These are phyloP conservation scores for Diaporthe citriasiana DNA, from an alignment of 2,329 filamentous ascomycete species.

Conservation along the genomic window DNA sequence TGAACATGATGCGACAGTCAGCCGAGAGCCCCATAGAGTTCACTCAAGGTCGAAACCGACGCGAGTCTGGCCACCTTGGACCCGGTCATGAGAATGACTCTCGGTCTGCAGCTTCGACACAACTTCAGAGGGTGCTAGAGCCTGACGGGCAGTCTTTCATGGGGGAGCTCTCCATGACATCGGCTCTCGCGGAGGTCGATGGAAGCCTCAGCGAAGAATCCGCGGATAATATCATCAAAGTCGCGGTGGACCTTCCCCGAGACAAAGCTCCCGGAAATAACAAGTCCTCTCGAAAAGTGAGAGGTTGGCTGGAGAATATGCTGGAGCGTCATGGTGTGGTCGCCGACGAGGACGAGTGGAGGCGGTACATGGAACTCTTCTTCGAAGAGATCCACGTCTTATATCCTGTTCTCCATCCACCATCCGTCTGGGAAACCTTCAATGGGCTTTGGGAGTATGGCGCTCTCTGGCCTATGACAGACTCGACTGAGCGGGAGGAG, in stretches of 20 bases:
- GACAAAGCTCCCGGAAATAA: not conserved
- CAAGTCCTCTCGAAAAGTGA: constrained; percentile 22
- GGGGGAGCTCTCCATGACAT: constrained; percentile 40
- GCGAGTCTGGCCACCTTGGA: not conserved
- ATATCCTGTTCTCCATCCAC: constrained; percentile 38
- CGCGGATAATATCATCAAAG: not conserved
- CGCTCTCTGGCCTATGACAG: constrained; percentile 36
- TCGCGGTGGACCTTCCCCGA: not conserved
- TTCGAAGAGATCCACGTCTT: constrained; percentile 40
- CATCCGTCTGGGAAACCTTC: constrained; percentile 38
- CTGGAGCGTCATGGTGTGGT: constrained; percentile 35
- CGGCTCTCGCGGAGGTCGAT: constrained; percentile 18
- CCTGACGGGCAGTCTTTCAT: constrained; percentile 39
- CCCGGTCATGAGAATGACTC: not conserved
- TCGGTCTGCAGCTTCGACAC: not conserved
- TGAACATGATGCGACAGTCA: constrained; percentile 26
- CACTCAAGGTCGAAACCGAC: not conserved
- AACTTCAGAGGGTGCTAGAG: constrained; percentile 34
- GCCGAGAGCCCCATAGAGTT: not conserved
- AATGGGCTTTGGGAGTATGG: constrained; percentile 40
- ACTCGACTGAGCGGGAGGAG: constrained; percentile 34
- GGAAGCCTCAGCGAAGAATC: constrained; percentile 17
- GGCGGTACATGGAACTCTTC: constrained; percentile 36
- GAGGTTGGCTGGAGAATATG: constrained; percentile 37
- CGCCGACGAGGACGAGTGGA: constrained; percentile 38